These are phyloP conservation scores for Meyerozyma elateridarum DNA, from an alignment of 1,139 yeast species.

Conservation along the genomic window DNA sequence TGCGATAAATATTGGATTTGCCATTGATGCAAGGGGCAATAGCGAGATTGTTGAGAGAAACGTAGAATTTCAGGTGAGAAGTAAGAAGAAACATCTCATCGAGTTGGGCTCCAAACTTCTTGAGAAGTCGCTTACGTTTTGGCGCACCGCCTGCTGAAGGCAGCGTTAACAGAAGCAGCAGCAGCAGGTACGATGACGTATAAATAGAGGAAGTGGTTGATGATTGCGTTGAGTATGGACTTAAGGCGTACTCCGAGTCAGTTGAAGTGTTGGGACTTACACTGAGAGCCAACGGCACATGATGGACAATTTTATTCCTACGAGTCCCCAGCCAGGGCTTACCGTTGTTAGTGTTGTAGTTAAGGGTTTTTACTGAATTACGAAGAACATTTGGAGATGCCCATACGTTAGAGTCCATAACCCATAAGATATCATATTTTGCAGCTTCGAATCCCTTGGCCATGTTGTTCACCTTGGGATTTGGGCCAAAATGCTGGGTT, in stretches of 20 bases:
- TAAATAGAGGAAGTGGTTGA: background rate
- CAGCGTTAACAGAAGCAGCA: background rate
- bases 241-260: constrained; percentile 20
- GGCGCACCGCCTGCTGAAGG: constrained; percentile 5
- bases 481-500: constrained; percentile 66
- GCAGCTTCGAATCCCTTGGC: constrained; percentile 72
- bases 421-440: constrained; percentile 74
- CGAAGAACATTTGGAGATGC: constrained; percentile 59
- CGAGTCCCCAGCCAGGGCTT: constrained; percentile 18
- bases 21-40: constrained; percentile 92
- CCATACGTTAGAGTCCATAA: constrained; percentile 87
- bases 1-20: constrained; percentile 76
- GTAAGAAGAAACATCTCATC: constrained; percentile 86
- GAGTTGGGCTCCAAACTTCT: constrained; percentile 57
- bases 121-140: constrained; percentile 14
- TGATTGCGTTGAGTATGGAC: constrained; percentile 11
- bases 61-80: constrained; percentile 81
- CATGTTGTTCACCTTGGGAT: constrained; percentile 83
- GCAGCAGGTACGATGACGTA: constrained; percentile 2
- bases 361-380: constrained; percentile 60
- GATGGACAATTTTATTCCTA: constrained; percentile 71
- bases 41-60: constrained; percentile 68
- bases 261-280: constrained; percentile 10
- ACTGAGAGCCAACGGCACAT: constrained; percentile 65
- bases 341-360: constrained; percentile 45